Conservation (phyloP, 2,329 filamentous ascomycete genomes). For the Fusarium circinatum region DNA sequence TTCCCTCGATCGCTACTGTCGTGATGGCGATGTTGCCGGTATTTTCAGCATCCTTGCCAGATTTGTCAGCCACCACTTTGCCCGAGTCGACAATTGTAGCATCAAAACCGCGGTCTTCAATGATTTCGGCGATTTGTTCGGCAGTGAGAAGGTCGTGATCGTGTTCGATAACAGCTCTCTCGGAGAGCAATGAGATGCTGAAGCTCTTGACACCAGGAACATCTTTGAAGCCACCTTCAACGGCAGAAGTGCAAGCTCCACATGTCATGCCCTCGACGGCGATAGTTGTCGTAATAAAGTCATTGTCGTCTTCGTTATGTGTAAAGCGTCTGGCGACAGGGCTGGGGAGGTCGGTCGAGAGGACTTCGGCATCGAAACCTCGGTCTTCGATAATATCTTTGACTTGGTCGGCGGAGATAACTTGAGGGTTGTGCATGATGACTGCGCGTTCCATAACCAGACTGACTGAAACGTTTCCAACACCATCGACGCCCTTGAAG, state of each 20-base stretch:
- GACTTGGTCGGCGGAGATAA: slow-evolving; percentile 78
- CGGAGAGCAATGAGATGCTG: slow-evolving; percentile 84
- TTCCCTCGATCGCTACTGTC: slow-evolving; percentile 90
- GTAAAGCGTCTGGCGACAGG: slow-evolving; percentile 55
- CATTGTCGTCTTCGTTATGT: slow-evolving; percentile 53
- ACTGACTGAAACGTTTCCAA: slow-evolving; percentile 89
- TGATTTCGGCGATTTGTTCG: slow-evolving; percentile 66
- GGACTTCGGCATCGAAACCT: slow-evolving; percentile 89
- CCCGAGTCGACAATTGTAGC: slow-evolving; percentile 80
- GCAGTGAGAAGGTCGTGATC: slow-evolving; percentile 66
- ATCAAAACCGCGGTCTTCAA: slow-evolving; percentile 81
- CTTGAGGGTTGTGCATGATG: slow-evolving; percentile 83
- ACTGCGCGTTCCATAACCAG: slow-evolving; percentile 97
- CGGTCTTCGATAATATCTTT: slow-evolving; percentile 90
- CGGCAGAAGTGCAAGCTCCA: slow-evolving; percentile 86
- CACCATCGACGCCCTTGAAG: slow-evolving; percentile 83
- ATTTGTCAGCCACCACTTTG: slow-evolving; percentile 50
- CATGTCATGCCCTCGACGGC: slow-evolving; percentile 91
- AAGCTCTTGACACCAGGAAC: slow-evolving; percentile 78
- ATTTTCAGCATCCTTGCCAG: slow-evolving; percentile 42
- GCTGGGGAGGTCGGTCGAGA: slow-evolving; percentile 80
- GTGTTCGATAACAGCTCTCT: slow-evolving; percentile 87
- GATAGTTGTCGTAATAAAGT: slow-evolving; percentile 75
- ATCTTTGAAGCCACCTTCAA: slow-evolving; percentile 83
- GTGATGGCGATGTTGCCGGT: slow-evolving; percentile 70